Evolutionary conservation across 305 asterid genomes (phyloP).

Genomic region (Vinca major): DNA sequence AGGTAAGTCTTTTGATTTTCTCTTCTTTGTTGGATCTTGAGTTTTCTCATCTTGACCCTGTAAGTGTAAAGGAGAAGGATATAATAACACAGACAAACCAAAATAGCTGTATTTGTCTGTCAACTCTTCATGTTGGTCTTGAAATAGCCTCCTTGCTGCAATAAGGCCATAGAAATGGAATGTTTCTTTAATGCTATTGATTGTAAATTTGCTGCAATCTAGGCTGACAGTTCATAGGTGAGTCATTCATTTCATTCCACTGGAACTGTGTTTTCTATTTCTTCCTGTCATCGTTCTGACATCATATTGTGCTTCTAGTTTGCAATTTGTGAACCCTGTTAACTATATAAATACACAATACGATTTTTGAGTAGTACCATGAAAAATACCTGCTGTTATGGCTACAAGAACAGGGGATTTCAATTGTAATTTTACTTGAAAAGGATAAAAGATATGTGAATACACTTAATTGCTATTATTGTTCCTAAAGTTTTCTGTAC

Average conservation of each 20-base stretch:
- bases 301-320: neutral
- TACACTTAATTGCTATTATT: neutral
- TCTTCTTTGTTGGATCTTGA: neutral
- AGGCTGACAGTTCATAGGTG: neutral
- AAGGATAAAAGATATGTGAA: neutral
- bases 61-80: neutral
- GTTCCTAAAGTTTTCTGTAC: neutral
- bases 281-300: neutral
- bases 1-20: slow-evolving; percentile 32
- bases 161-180: neutral
- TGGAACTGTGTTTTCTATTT: neutral
- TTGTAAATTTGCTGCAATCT: neutral
- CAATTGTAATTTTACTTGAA: neutral
- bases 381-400: neutral
- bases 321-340: neutral
- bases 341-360: neutral
- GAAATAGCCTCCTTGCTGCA: neutral
- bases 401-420: neutral
- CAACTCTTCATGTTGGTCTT: neutral
- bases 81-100: neutral
- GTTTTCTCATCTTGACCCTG: neutral
- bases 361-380: neutral
- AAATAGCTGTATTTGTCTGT: neutral
- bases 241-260: neutral
- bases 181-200: neutral